Conservation (phyloP, 1,284 basidiomycete genomes). For the Melampsora larici-populina region DNA sequence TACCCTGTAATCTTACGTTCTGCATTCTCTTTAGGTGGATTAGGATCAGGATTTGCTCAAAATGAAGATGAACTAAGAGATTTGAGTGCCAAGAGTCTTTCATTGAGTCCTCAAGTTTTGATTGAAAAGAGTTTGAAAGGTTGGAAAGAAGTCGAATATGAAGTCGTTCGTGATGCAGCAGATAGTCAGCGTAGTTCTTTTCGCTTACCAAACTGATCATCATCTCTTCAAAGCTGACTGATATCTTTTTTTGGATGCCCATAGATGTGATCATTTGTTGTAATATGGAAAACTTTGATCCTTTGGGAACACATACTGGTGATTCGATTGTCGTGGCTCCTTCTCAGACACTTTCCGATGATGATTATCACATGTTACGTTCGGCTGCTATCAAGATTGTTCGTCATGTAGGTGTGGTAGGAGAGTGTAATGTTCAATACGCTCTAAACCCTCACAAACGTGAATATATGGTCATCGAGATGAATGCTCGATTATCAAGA, state of each 20-base stretch:
- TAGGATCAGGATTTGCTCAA: constrained; percentile 97
- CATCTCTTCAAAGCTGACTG: too few relatives aligned
- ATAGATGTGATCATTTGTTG: constrained; percentile 89
- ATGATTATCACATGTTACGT: constrained; percentile 98
- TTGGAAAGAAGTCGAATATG: constrained; percentile 99
- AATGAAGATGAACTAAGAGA: constrained; percentile 92
- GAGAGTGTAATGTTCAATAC: constrained; percentile 95
- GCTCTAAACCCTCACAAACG: constrained; percentile 86
- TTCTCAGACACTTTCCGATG: constrained; percentile 93
- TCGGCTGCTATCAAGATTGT: constrained; percentile 96
- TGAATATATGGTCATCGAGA: constrained; percentile 90
- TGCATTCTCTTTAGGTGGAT: constrained; percentile 95
- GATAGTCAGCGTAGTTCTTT: constrained; percentile 57
- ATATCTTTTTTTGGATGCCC: constrained; percentile 21
- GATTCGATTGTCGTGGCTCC: constrained; percentile 99
- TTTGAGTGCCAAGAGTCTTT: constrained; percentile 84
- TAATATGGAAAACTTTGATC: constrained; percentile 99
- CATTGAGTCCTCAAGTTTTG: constrained; percentile 88
- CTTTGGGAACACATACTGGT: constrained; percentile 98
- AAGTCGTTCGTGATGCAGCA: constrained; percentile 94
- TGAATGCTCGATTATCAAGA: constrained; percentile 52
- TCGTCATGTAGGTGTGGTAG: constrained; percentile 94
- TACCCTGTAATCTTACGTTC: constrained; percentile 98
- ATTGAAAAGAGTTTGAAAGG: constrained; percentile 99
- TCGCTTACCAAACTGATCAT: too few relatives aligned